Percentiles rank a stretch among this genome's conserved stretches.
These are phyloP conservation scores for Aureobasidium mangrovei DNA, from an alignment of 2,329 filamentous ascomycete genomes.

Conservation along the genomic window DNA sequence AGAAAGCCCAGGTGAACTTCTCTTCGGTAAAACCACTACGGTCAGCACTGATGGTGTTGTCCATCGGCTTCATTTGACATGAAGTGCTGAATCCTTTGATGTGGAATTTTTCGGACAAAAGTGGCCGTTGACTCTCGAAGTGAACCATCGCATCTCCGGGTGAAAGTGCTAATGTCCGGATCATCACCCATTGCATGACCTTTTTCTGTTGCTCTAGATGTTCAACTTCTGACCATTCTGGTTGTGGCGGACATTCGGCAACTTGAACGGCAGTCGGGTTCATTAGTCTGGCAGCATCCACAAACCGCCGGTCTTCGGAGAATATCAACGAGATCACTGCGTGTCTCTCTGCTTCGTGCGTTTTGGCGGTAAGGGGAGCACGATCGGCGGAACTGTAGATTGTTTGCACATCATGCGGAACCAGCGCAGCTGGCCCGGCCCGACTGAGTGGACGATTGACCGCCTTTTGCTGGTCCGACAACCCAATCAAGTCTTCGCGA, in stretches of 20 bases:
- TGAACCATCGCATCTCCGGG: conserved; percentile 80
- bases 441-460: neutral
- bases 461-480: conserved; percentile 42
- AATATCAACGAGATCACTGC: conserved; percentile 80
- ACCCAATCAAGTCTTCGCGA: conserved; percentile 62
- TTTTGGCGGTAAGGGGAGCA: conserved; percentile 52
- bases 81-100: conserved; percentile 86
- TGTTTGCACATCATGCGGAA: conserved; percentile 13
- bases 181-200: conserved; percentile 75
- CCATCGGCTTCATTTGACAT: conserved; percentile 83
- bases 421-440: neutral
- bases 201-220: conserved; percentile 89
- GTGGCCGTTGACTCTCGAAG: conserved; percentile 76
- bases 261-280: conserved; percentile 73
- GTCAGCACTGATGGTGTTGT: conserved; percentile 89
- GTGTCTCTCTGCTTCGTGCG: conserved; percentile 68
- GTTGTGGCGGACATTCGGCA: conserved; percentile 65
- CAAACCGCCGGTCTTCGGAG: conserved; percentile 78
- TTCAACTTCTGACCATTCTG: conserved; percentile 74
- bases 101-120: conserved; percentile 85
- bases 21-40: conserved; percentile 83
- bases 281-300: conserved; percentile 77
- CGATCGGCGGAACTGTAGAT: conserved; percentile 13
- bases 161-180: conserved; percentile 80
- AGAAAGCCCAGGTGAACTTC: conserved; percentile 97